Percentiles rank a stretch among this genome's conserved stretches.
Evolutionary conservation across 805 yeast species (phyloP).

Genomic region (Clavispora santaluciae): DNA sequence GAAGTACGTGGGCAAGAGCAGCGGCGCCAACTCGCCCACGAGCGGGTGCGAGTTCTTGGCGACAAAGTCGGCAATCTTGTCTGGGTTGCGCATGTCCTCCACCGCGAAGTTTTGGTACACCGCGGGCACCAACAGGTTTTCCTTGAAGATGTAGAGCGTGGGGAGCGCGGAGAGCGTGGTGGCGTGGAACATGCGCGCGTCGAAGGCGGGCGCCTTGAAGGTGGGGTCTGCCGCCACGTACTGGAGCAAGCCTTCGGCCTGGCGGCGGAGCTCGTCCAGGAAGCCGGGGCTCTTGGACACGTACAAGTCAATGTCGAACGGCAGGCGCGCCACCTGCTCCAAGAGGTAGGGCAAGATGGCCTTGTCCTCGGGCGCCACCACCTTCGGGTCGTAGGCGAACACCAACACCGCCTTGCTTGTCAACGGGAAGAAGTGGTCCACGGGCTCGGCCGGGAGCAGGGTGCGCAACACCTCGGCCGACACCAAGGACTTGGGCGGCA

Average conservation of each 20-base stretch:
- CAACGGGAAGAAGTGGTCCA: slow-evolving; percentile 33
- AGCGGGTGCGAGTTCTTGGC: slow-evolving; percentile 46
- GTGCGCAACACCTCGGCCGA: slow-evolving; percentile 27
- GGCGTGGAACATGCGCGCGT: slow-evolving; percentile 45
- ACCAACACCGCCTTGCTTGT: slow-evolving; percentile 46
- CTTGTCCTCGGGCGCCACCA: slow-evolving; percentile 56
- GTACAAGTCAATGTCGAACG: slow-evolving; percentile 49
- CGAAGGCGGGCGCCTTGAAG: slow-evolving; percentile 28
- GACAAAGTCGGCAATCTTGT: slow-evolving; percentile 47
- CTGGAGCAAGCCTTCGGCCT: slow-evolving; percentile 37
- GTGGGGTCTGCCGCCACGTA: slow-evolving; percentile 40
- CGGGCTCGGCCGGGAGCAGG: slow-evolving; percentile 27
- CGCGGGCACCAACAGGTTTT: slow-evolving; percentile 46
- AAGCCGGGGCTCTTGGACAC: slow-evolving; percentile 44
- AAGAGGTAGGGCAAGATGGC: slow-evolving; percentile 55
- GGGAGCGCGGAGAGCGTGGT: slow-evolving; percentile 58
- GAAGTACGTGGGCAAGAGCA: slow-evolving; percentile 32
- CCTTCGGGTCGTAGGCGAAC: slow-evolving; percentile 47
- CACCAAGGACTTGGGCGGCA: slow-evolving; percentile 24
- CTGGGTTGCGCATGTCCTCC: slow-evolving; percentile 53
- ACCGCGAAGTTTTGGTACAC: slow-evolving; percentile 60
- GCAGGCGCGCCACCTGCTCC: slow-evolving; percentile 55
- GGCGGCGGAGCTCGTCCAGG: slow-evolving; percentile 36
- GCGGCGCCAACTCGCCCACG: slow-evolving; percentile 47
- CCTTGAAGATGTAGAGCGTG: slow-evolving; percentile 56